Conservation (phyloP, 305 asterid genomes). For the Fraxinus dipetala region DNA sequence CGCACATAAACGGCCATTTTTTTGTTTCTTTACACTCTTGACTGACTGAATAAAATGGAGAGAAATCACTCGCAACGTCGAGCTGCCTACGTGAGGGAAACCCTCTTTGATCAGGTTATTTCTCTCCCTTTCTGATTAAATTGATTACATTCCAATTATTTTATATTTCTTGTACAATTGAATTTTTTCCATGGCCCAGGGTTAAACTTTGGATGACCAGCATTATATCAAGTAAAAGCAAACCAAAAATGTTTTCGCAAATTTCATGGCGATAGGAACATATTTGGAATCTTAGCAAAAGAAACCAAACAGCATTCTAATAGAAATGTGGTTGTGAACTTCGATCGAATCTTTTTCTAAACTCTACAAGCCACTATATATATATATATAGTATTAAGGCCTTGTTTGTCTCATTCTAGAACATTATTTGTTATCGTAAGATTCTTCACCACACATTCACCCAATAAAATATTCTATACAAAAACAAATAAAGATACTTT, state of each 20-base stretch:
- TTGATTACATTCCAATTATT: neutral
- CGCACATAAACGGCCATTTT: neutral
- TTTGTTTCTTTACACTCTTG: slow-evolving; percentile 3
- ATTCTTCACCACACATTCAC: too few species aligned
- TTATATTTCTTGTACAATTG: neutral
- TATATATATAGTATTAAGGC: neutral
- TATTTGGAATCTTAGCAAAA: neutral
- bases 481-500: too few species aligned
- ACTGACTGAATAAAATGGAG: slow-evolving; percentile 34
- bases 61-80: slow-evolving; percentile 41
- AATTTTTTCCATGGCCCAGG: neutral
- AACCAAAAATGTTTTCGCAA: neutral
- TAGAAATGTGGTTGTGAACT: neutral
- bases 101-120: slow-evolving; percentile 62
- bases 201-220: neutral
- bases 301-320: neutral
- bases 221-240: neutral
- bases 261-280: neutral
- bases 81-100: slow-evolving; percentile 49
- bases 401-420: too few species aligned
- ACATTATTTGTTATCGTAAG: too few species aligned
- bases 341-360: neutral
- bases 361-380: neutral
- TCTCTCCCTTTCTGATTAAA: neutral
- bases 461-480: too few species aligned